Evolutionary conservation across 768 basidiomycete genomes (phyloP).

Genomic region (Boletus vermiculosoides): DNA sequence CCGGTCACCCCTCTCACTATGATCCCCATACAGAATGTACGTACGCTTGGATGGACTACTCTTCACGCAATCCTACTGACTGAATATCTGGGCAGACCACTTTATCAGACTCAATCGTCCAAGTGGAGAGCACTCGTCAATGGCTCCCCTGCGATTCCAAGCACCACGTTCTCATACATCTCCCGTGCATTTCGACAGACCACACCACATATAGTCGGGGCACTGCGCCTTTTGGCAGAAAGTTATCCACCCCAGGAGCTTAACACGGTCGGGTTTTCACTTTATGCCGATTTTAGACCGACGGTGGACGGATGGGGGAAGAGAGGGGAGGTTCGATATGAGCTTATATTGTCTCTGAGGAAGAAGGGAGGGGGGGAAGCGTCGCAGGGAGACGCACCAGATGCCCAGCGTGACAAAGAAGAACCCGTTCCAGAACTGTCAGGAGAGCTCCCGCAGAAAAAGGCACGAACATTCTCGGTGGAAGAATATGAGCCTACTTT

Average conservation of each 20-base stretch:
- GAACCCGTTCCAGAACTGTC: constrained; percentile 6
- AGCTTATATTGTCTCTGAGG: constrained; percentile 61
- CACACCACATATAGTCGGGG: constrained; percentile 73
- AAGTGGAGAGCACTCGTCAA: constrained; percentile 85
- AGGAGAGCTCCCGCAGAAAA: constrained; percentile 41
- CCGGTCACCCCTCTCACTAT: not conserved
- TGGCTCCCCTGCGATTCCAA: constrained; percentile 67
- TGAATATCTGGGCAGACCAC: constrained; percentile 50
- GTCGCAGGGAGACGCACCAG: constrained; percentile 10
- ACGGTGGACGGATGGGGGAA: constrained; percentile 82
- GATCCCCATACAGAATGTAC: constrained; percentile 38
- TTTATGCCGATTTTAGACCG: constrained; percentile 90
- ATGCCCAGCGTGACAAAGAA: not conserved
- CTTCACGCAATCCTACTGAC: constrained; percentile 1
- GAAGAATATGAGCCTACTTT: constrained; percentile 55
- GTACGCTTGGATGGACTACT: constrained; percentile 7
- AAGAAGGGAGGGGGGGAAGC: constrained; percentile 29
- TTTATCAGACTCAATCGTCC: constrained; percentile 65
- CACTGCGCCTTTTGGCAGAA: constrained; percentile 63
- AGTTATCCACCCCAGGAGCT: constrained; percentile 60
- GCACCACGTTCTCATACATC: constrained; percentile 81
- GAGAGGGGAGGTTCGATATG: constrained; percentile 69
- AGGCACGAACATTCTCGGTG: constrained; percentile 36
- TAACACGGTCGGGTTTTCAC: constrained; percentile 63
- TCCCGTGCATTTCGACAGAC: constrained; percentile 78